Conservation (phyloP, 441 rosid species). For the Croton setiger region DNA sequence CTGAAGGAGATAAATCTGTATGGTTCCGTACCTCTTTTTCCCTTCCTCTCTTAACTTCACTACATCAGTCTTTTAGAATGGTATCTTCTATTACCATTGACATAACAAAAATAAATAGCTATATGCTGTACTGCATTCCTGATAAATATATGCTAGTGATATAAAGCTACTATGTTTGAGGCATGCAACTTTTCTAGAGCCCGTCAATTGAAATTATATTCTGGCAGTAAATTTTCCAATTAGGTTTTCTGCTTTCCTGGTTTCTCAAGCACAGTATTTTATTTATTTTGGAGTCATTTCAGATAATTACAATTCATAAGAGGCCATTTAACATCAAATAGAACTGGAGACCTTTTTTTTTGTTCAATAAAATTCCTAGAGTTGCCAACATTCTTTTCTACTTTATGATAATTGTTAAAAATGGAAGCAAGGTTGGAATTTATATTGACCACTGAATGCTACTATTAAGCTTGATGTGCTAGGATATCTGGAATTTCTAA, state of each 20-base stretch:
- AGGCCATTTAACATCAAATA: background rate
- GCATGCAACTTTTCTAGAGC: background rate
- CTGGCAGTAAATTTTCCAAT: background rate
- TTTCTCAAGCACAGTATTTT: background rate
- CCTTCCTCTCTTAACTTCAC: background rate
- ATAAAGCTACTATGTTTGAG: background rate
- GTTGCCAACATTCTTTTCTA: background rate
- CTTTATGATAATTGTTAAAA: background rate
- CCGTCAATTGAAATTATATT: background rate
- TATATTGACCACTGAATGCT: background rate
- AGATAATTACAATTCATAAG: background rate
- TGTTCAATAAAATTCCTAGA: background rate
- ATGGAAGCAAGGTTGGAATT: background rate
- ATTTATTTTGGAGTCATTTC: background rate
- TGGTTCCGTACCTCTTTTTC: conserved; percentile 20
- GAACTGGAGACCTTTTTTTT: background rate
- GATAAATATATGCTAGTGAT: background rate
- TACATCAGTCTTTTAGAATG: background rate
- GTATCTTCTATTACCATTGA: conserved; percentile 1
- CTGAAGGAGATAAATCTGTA: conserved; percentile 99
- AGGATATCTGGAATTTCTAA: background rate
- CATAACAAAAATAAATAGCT: background rate
- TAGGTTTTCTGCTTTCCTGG: background rate
- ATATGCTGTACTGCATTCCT: background rate
- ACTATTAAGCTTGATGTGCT: background rate